Conservation (phyloP, 257 asterid genomes). For the Dorcoceras hygrometricum region DNA sequence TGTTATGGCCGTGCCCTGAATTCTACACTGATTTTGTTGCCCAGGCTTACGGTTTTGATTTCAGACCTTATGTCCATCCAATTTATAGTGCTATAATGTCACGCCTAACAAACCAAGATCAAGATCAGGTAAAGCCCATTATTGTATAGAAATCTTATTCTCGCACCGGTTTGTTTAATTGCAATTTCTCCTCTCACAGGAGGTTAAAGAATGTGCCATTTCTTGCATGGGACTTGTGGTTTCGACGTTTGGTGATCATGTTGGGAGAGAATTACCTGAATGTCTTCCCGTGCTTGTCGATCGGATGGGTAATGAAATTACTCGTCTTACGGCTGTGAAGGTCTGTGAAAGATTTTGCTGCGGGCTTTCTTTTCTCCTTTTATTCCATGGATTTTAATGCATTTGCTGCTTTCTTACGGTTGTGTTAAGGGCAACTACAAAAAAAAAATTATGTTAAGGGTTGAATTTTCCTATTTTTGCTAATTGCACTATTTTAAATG, state of each 20-base stretch:
- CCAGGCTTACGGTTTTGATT: constrained; percentile 76
- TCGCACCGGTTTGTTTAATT: constrained; percentile 18
- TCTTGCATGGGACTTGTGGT: constrained; percentile 98
- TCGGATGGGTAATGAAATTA: constrained; percentile 98
- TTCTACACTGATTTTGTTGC: constrained; percentile 25
- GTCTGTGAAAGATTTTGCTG: constrained; percentile 39
- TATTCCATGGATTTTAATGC: constrained; percentile 22
- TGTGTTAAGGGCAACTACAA: not conserved
- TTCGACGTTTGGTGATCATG: constrained; percentile 95
- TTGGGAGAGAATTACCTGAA: constrained; percentile 61
- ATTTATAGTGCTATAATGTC: constrained; percentile 90
- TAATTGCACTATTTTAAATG: constrained; percentile 6
- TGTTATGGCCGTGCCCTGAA: constrained; percentile 13
- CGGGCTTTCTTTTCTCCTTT: not conserved
- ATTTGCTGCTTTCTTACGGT: constrained; percentile 7
- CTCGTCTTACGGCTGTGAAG: constrained; percentile 98
- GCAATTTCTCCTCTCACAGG: constrained; percentile 49
- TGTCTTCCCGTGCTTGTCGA: constrained; percentile 99
- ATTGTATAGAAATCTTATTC: constrained; percentile 18
- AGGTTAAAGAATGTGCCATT: constrained; percentile 98
- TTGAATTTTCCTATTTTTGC: constrained; percentile 17
- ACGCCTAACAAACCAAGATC: constrained; percentile 98
- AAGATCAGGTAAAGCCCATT: constrained; percentile 79
- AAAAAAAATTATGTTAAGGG: not conserved
- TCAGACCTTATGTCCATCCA: constrained; percentile 84